A percentile compares a stretch with the other conserved stretches of the same genome.
phyloP scores from a whole-genome alignment of 495 filamentous ascomycete species.

The Penicillium bialowiezense region DNA sequence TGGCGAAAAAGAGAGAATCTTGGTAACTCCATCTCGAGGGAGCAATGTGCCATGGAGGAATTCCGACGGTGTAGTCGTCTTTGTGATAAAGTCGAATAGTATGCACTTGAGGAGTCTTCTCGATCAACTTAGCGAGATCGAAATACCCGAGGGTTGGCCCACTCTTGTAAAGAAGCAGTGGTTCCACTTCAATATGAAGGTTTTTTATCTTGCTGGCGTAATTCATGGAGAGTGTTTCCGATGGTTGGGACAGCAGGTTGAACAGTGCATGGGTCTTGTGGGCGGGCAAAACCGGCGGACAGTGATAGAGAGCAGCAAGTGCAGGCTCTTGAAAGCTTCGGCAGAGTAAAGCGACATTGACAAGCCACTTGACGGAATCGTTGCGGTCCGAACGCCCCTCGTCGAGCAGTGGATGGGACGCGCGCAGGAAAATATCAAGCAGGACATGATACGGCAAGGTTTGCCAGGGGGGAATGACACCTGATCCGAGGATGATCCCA shows the following conservation, averaged over 20 bases:
- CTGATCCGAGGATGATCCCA: constrained; percentile 27
- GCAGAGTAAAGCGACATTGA: constrained; percentile 59
- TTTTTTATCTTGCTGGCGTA: constrained; percentile 69
- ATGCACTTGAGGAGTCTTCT: constrained; percentile 41
- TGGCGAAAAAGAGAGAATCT: constrained; percentile 52
- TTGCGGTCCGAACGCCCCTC: constrained; percentile 31
- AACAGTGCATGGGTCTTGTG: constrained; percentile 48
- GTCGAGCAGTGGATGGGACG: constrained; percentile 60
- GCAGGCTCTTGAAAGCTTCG: constrained; percentile 70
- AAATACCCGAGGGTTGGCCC: constrained; percentile 46
- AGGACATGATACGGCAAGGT: constrained; percentile 71
- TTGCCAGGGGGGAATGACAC: constrained; percentile 63
- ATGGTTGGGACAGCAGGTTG: constrained; percentile 43
- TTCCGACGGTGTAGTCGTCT: constrained; percentile 31
- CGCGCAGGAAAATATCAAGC: constrained; percentile 63
- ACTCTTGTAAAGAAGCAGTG: constrained; percentile 40
- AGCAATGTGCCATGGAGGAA: constrained; percentile 24
- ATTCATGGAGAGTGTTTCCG: constrained; percentile 40
- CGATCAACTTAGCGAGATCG: constrained; percentile 40
- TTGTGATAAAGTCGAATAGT: constrained; percentile 39
- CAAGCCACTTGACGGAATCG: constrained; percentile 56
- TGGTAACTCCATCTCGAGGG: constrained; percentile 62
- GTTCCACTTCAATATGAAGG: constrained; percentile 62
- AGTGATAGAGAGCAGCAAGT: constrained; percentile 67
- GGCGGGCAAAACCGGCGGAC: constrained; percentile 59